These are phyloP conservation scores for Tulasnella sp. DNA, from an alignment of 768 basidiomycete species.

Conservation along the genomic window DNA sequence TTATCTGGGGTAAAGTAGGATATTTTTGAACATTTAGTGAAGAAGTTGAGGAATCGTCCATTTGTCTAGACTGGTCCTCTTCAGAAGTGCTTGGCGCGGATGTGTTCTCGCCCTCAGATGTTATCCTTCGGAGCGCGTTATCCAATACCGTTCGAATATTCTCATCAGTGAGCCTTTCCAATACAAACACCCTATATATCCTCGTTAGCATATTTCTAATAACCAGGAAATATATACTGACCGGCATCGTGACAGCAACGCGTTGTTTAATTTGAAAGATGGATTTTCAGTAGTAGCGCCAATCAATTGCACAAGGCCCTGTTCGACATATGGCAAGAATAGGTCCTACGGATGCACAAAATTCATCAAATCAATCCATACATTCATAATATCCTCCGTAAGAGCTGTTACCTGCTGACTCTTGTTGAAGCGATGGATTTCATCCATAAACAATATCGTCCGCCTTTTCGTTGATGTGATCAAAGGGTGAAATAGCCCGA, in stretches of 20 bases:
- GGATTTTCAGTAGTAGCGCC: constrained; percentile 87
- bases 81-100: constrained; percentile 2
- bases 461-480: no score
- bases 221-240: constrained; percentile 26
- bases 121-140: constrained; percentile 30
- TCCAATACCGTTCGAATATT: constrained; percentile 47
- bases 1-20: constrained; percentile 29
- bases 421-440: constrained; percentile 70
- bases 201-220: constrained; percentile 15
- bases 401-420: constrained; percentile 41
- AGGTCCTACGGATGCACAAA: constrained; percentile 42
- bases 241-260: constrained; percentile 66
- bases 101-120: constrained; percentile 13
- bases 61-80: constrained; percentile 17
- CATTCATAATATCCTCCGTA: not conserved
- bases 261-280: constrained; percentile 65
- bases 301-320: constrained; percentile 60
- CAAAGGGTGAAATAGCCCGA: constrained; percentile 11
- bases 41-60: no score
- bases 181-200: constrained; percentile 50
- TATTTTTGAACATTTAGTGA: no score
- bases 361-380: not conserved
- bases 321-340: constrained; percentile 71
- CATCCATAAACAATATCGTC: constrained; percentile 70
- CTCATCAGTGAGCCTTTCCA: constrained; percentile 51